These are phyloP conservation scores for Dinochytrium kinnereticum DNA, from an alignment of 371 early-diverging fungal genomes.

Conservation along the genomic window DNA sequence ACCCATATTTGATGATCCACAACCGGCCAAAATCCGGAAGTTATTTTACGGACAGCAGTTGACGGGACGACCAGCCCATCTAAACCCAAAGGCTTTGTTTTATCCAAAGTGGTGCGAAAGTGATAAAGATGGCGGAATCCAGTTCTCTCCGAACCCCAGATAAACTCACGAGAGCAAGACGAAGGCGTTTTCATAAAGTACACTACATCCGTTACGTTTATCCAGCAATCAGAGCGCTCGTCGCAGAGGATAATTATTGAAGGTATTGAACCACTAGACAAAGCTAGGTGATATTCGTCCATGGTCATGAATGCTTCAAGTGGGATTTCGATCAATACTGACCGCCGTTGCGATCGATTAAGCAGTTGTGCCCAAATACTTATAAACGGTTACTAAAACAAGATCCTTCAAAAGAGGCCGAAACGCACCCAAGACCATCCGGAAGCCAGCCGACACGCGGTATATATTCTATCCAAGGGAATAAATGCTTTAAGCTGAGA, in stretches of 20 bases:
- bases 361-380: constrained; percentile 76
- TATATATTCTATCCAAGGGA: constrained; percentile 81
- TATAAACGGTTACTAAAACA: background rate
- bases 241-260: constrained; percentile 63
- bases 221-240: constrained; percentile 66
- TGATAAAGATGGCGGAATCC: constrained; percentile 75
- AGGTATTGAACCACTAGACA: no score
- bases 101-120: no score
- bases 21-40: constrained; percentile 44
- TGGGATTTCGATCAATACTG: constrained; percentile 60
- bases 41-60: constrained; percentile 29
- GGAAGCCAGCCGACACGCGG: constrained; percentile 79
- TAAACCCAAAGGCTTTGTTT: no score
- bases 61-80: no score
- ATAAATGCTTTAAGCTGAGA: constrained; percentile 51
- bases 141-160: constrained; percentile 69
- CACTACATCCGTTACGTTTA: constrained; percentile 59
- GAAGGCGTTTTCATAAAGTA: constrained; percentile 22
- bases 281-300: constrained; percentile 26
- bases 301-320: constrained; percentile 52
- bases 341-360: constrained; percentile 66
- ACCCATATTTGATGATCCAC: constrained; percentile 67
- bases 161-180: constrained; percentile 41
- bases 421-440: constrained; percentile 60
- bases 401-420: background rate